Conservation (phyloP, 371 early-diverging fungal species). For the Mucor indicus region DNA sequence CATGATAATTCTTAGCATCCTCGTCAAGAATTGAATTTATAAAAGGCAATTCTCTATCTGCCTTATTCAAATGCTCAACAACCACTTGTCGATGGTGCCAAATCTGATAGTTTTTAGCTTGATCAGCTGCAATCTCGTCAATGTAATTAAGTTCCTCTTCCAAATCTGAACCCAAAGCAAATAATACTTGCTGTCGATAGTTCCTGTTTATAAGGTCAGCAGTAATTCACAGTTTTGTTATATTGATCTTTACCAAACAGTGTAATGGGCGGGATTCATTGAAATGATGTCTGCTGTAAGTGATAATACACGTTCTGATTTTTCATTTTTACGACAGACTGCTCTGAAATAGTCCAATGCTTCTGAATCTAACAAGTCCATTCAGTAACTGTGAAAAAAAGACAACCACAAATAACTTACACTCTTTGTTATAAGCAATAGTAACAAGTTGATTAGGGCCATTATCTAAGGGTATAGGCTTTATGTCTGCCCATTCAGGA, state of each 20-base stretch:
- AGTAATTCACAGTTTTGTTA: too few species aligned
- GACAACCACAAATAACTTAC: too few species aligned
- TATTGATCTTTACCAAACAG: constrained; percentile 94
- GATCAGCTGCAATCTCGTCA: constrained; percentile 61
- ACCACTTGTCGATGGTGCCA: constrained; percentile 93
- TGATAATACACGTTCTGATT: constrained; percentile 73
- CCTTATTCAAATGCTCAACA: constrained; percentile 59
- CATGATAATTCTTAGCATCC: constrained; percentile 97
- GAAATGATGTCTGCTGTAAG: constrained; percentile 79
- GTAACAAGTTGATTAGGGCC: constrained; percentile 85
- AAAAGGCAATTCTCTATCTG: constrained; percentile 64
- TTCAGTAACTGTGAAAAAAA: too few species aligned
- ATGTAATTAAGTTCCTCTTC: constrained; percentile 75
- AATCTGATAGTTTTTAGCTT: constrained; percentile 94
- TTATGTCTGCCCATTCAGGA: constrained; percentile 78
- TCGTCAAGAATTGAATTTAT: constrained; percentile 65
- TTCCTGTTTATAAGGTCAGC: constrained; percentile 51
- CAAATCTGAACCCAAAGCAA: constrained; percentile 62
- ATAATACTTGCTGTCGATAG: constrained; percentile 79
- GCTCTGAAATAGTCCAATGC: constrained; percentile 93
- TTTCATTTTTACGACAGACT: constrained; percentile 64
- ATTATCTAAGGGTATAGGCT: constrained; percentile 85
- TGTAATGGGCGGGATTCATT: constrained; percentile 91
- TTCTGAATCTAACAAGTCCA: constrained; percentile 67
- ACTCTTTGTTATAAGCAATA: constrained; percentile 84